Evolutionary conservation across 192 early-diverging fungal species (phyloP), one percentile per base, ranked within the genome.

Genomic region (Rhizoclosmatium globosum): DNA sequence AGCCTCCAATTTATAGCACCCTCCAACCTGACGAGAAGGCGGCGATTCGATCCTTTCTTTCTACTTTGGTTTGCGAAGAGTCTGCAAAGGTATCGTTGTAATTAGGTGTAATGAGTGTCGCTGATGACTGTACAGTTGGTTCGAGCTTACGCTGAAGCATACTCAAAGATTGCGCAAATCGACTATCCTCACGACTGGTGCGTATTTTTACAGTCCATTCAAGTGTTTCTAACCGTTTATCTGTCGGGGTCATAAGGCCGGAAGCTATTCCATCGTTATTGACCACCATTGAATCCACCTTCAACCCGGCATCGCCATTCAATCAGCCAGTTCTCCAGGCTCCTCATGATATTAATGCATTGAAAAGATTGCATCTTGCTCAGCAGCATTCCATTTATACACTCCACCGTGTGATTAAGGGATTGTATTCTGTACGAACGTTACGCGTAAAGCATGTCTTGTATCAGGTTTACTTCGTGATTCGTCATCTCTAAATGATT

Each of bases 111-210:
- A 47, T 44, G 39, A 6, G 62, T 48, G 53, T 4, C 42, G n/a
- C 15, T 39, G 11, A 48, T 42, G 19, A 59, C 38, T 11, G 9
- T 43, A n/a, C 61, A 74, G 73, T 64, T 75, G 11, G 31, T 68
- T 39, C 78, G 78, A 72, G 59, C 62, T 60, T 80, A 93, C 81
- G 93, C 93, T 64, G 87, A 97, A 11, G 79, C 93, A 42, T 86
- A 92, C 19, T 82, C 95, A 53, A 94, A 94, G 64, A 94, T 98
- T 74, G 94, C 95, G 1, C 87, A 94, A 38, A 81, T 93, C 73
- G 96, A 98, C 79, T 98, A 87, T 81, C 96, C 96, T 11, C 81
- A 88, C 76, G 93, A 95, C 47, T 97, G 96, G 95, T 93, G 56
- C 31, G 13, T n/a, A 13, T 11, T 13, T 65, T 77, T n/a, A 82